Conservation (phyloP, 768 basidiomycete genomes). For the Leucocoprinus leucothites region DNA sequence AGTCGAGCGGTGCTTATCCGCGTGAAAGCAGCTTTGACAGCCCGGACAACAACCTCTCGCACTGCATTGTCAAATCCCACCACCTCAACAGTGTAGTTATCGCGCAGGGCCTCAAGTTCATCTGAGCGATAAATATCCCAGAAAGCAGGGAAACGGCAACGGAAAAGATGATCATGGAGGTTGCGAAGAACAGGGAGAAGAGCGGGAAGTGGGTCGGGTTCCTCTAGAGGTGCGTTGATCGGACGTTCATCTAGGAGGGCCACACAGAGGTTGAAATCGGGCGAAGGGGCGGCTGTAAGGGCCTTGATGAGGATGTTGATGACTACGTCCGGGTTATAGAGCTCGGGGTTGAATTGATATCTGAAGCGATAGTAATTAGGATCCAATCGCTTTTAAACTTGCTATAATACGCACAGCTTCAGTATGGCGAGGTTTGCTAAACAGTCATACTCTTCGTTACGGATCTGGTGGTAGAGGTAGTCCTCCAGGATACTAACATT, state of each 20-base stretch:
- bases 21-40: conserved; percentile 77
- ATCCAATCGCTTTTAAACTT: background rate
- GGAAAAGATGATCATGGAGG: conserved; percentile 69
- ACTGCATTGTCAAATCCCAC: conserved; percentile 83
- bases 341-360: conserved; percentile 94
- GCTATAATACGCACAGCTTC: conserved; percentile 58
- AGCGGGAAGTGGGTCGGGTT: conserved; percentile 75
- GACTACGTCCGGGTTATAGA: conserved; percentile 91
- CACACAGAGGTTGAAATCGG: conserved; percentile 94
- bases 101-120: conserved; percentile 65
- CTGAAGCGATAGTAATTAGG: conserved; percentile 32
- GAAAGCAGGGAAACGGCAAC: conserved; percentile 87
- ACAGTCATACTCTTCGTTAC: conserved; percentile 89
- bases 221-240: conserved; percentile 54
- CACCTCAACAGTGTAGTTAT: conserved; percentile 85
- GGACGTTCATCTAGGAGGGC: conserved; percentile 84
- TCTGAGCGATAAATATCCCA: conserved; percentile 76
- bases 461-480: conserved; percentile 93
- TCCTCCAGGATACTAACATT: conserved; percentile 94
- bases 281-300: conserved; percentile 77
- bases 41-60: conserved; percentile 70
- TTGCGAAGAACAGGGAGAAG: conserved; percentile 67
- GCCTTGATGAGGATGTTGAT: conserved; percentile 94
- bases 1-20: conserved; percentile 66
- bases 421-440: conserved; percentile 93